These are phyloP conservation scores for Botryosphaeria dothidea DNA, from an alignment of 2,329 filamentous ascomycete species.

Conservation along the genomic window DNA sequence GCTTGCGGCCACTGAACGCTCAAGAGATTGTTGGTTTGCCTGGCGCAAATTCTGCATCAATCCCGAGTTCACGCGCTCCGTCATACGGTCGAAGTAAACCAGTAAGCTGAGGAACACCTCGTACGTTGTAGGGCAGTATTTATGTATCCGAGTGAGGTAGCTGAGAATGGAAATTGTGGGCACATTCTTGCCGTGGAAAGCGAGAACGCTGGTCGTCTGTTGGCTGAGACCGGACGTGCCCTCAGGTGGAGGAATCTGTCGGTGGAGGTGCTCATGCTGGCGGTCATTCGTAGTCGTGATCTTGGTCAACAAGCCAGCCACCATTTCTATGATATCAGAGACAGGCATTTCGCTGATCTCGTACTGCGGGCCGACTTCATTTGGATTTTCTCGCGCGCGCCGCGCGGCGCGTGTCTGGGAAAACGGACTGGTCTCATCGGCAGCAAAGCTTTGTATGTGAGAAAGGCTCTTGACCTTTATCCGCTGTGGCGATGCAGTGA, in stretches of 20 bases:
- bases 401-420: constrained; percentile 48
- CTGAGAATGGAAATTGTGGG: constrained; percentile 95
- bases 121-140: constrained; percentile 98
- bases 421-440: constrained; percentile 67
- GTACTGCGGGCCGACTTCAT: constrained; percentile 65
- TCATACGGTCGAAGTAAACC: constrained; percentile 99
- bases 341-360: constrained; percentile 99
- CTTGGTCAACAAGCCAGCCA: constrained; percentile 91
- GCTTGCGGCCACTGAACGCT: constrained; percentile 43
- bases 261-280: constrained; percentile 88
- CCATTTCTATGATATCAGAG: constrained; percentile 97
- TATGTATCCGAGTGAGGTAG: constrained; percentile 94
- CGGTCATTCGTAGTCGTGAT: constrained; percentile 96
- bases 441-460: constrained; percentile 87
- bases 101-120: constrained; percentile 94
- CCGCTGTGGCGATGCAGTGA: constrained; percentile 47
- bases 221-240: constrained; percentile 60
- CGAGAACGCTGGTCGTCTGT: constrained; percentile 75
- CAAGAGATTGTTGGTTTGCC: constrained; percentile 50
- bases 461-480: constrained; percentile 86
- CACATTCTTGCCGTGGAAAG: constrained; percentile 97
- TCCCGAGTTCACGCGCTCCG: constrained; percentile 85
- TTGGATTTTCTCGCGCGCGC: constrained; percentile 46
- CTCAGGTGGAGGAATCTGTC: constrained; percentile 65
- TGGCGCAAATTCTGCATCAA: constrained; percentile 66